These are phyloP conservation scores for Aspergillus panamensis DNA, from an alignment of 495 filamentous ascomycete genomes.

Conservation along the genomic window DNA sequence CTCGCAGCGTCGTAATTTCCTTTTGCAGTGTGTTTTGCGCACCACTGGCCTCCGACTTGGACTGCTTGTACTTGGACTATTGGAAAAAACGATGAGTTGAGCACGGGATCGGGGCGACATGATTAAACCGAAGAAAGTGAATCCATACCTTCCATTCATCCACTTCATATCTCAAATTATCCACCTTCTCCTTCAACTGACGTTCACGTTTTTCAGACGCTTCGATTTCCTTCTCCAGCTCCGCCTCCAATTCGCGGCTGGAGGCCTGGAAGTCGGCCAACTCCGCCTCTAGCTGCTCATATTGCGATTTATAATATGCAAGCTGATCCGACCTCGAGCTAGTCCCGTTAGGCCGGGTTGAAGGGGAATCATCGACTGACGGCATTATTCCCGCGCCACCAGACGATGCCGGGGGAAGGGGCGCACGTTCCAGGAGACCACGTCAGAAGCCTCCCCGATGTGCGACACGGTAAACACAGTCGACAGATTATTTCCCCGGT, in stretches of 20 bases:
- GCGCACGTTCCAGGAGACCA: constrained; percentile 25
- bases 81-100: constrained; percentile 8
- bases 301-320: constrained; percentile 92
- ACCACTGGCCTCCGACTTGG: constrained; percentile 76
- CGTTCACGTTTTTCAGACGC: constrained; percentile 91
- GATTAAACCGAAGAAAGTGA: not conserved
- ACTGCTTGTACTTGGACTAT: constrained; percentile 93
- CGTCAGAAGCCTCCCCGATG: constrained; percentile 14
- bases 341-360: constrained; percentile 56
- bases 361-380: constrained; percentile 60
- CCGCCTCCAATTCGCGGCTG: constrained; percentile 88
- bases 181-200: constrained; percentile 78
- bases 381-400: constrained; percentile 43
- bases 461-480: constrained; percentile 5
- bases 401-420: constrained; percentile 29
- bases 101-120: constrained; percentile 1
- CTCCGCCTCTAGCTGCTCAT: constrained; percentile 87
- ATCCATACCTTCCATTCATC: constrained; percentile 93
- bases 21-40: constrained; percentile 89
- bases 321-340: constrained; percentile 67
- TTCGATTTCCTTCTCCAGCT: constrained; percentile 95
- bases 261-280: constrained; percentile 92
- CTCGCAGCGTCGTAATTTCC: constrained; percentile 87
- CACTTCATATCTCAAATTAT: constrained; percentile 78
- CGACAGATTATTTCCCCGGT: not conserved